These are phyloP conservation scores for Eucalyptus sp. DNA, from an alignment of 345 rosid genomes.

Conservation along the genomic window DNA sequence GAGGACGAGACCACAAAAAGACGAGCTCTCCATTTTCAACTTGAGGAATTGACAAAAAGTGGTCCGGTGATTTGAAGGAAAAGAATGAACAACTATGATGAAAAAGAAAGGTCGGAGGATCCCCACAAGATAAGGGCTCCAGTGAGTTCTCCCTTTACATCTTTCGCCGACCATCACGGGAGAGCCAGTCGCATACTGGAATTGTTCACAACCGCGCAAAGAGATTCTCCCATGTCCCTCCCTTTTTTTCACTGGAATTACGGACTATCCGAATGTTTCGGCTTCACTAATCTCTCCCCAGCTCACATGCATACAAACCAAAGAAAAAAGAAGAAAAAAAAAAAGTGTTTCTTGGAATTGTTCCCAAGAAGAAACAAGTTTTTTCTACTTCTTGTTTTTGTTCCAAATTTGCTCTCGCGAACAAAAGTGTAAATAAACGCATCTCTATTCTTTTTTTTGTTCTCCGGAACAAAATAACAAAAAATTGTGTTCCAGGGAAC, in stretches of 20 bases:
- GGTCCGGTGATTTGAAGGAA: not conserved
- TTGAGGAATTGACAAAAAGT: not conserved
- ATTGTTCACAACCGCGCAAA: not conserved
- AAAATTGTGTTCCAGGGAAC: too few species aligned
- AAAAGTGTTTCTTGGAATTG: too few species aligned
- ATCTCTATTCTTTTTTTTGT: too few species aligned
- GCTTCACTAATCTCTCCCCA: not conserved
- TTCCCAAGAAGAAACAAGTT: too few species aligned
- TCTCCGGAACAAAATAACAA: too few species aligned
- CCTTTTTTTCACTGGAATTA: not conserved
- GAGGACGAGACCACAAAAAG: not conserved
- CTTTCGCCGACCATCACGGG: not conserved
- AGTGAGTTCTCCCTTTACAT: not conserved
- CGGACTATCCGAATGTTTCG: not conserved
- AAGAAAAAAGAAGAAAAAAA: too few species aligned
- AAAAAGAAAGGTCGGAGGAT: not conserved
- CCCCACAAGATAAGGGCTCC: not conserved
- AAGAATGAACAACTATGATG: not conserved
- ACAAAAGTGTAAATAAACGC: too few species aligned
- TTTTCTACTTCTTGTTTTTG: too few species aligned
- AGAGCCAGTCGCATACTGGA: not conserved
- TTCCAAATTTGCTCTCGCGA: too few species aligned
- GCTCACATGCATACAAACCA: not conserved
- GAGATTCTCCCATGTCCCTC: too few species aligned
- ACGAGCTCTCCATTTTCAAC: not conserved